A percentile compares a stretch with the other conserved stretches of the same genome.
Evolutionary conservation across 169 alveolate species (phyloP).

Genomic region (Plasmodium inui): DNA sequence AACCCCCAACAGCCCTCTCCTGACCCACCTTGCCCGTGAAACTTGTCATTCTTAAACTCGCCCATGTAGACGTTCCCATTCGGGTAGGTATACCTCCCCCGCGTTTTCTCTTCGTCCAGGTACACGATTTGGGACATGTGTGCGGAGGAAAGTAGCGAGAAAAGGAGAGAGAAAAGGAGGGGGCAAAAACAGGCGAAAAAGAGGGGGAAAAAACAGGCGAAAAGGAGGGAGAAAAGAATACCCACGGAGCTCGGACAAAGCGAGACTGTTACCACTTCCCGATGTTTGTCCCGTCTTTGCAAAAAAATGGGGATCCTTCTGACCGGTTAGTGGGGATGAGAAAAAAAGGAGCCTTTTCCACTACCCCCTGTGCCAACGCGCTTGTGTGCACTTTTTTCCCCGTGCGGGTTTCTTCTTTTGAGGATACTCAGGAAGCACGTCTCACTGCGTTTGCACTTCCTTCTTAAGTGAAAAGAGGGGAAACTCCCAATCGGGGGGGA

Average conservation of each 20-base stretch:
- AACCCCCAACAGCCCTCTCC: not conserved
- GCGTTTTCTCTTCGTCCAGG: constrained; percentile 40
- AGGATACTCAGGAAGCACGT: not conserved
- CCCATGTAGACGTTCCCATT: constrained; percentile 66
- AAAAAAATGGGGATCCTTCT: not conserved
- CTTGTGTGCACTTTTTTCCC: not conserved
- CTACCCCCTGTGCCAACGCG: not conserved
- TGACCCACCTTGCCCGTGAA: constrained; percentile 52
- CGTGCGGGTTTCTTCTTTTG: not conserved
- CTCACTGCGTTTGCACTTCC: not conserved
- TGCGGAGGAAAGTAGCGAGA: not conserved
- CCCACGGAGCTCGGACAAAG: not conserved
- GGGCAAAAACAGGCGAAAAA: not conserved
- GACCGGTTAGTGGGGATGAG: not conserved
- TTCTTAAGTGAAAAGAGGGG: not conserved
- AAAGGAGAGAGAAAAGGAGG: not conserved
- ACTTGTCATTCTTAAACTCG: constrained; percentile 55
- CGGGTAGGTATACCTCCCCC: constrained; percentile 47
- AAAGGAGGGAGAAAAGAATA: not conserved
- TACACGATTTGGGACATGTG: constrained; percentile 43
- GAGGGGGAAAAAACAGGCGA: not conserved
- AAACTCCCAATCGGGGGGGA: not conserved
- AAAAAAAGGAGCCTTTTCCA: not conserved
- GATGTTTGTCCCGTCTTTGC: not conserved
- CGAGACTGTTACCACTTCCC: not conserved